Base-by-base conservation (phyloP, 352 stramenopile genomes). In the Globisporangium polare region DNA sequence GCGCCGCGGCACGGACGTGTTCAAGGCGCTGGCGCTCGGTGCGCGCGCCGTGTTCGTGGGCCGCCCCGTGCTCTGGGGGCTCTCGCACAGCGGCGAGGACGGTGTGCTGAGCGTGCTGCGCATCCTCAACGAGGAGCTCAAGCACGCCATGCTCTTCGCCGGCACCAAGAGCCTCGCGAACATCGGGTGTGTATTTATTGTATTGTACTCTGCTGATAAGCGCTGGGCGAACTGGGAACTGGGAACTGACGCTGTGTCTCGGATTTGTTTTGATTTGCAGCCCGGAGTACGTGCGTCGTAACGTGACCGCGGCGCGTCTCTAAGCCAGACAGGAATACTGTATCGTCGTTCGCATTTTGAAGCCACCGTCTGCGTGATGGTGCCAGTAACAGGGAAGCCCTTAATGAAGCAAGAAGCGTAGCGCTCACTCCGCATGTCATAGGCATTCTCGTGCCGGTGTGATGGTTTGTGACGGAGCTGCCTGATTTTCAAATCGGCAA, bases 21-120 rank as follows among this genome's bases (percentile, higher is more conserved):
- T 98, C 69, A 98, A 98, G 77, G 88, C 88, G 15, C 69, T 98
- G 18, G 94, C 94, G 3, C 74, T 98, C 42, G 94, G 94, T 39
- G 96, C 96, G 27, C 92, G 89, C 52, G 96, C 95, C 1, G 96
- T 99, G 12, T 97, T 98, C 33, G 69, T 99, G 55, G 96, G 95
- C 3, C 96, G 95, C 26, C 96, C 96, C 5, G 74, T 98, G 20
- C 93, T 99, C 46, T 99, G 97, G 72, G 88, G 90, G 3, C 78
- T 99, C 54, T 78, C 90, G 6, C 80, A 96, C 58, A 97, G 86
- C 54, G 85, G 96, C 29, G 75, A 98, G 69, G 69, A 75, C 24
- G 93, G 90, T 9, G 92, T 98, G 6, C 65, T 78, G 22, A 85
- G 90, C 51, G 78, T 98, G 62, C 75, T 99, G 20, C 60, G 85